Conservation (phyloP, 2,329 filamentous ascomycete genomes). For the Lecanicillium sp. region DNA sequence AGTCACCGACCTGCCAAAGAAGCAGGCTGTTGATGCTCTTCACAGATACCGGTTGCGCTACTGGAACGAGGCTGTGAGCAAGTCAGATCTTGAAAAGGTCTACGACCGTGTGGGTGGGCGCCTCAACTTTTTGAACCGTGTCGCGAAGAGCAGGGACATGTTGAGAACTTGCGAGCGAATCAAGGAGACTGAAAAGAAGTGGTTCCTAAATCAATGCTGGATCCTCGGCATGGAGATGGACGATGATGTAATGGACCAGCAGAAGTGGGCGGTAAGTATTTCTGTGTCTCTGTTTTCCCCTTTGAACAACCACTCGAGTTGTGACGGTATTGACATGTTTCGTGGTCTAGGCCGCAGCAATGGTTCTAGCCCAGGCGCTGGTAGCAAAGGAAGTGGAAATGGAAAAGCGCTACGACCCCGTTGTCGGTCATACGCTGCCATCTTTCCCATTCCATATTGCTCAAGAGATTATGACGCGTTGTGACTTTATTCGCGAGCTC, state of each 20-base stretch:
- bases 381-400: slow-evolving; percentile 70
- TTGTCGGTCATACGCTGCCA: slow-evolving; percentile 67
- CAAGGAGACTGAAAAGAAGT: slow-evolving; percentile 61
- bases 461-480: slow-evolving; percentile 87
- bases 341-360: slow-evolving; percentile 63
- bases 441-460: slow-evolving; percentile 74
- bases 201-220: slow-evolving; percentile 70
- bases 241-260: slow-evolving; percentile 96
- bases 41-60: slow-evolving; percentile 74
- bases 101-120: slow-evolving; percentile 85
- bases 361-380: slow-evolving; percentile 84
- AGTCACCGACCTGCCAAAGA: slow-evolving; percentile 73
- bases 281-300: background rate
- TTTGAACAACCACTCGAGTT: slow-evolving; percentile 6
- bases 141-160: slow-evolving; percentile 83
- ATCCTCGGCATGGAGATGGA: slow-evolving; percentile 71
- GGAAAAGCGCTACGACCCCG: slow-evolving; percentile 57
- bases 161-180: slow-evolving; percentile 68
- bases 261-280: slow-evolving; percentile 77
- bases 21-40: slow-evolving; percentile 68
- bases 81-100: slow-evolving; percentile 59
- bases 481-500: slow-evolving; percentile 87
- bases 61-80: slow-evolving; percentile 51
- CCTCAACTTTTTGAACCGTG: slow-evolving; percentile 77
- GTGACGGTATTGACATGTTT: no score